These are phyloP conservation scores for Neonectria magnoliae DNA, from an alignment of 2,329 filamentous ascomycete genomes.

Conservation along the genomic window DNA sequence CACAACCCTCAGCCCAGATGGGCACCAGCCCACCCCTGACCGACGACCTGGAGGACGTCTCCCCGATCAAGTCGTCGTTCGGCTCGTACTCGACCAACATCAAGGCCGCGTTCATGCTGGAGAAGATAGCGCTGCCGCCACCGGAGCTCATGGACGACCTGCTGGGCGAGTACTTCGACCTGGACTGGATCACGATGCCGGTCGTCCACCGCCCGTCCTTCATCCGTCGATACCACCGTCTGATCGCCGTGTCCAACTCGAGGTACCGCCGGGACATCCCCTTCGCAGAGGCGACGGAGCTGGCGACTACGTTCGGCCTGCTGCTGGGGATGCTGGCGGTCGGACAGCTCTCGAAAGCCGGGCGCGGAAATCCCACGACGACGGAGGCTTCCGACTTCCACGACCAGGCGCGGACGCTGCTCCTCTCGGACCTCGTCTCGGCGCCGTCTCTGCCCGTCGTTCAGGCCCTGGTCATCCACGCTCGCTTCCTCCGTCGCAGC, in stretches of 20 bases:
- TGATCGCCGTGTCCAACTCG: conserved; percentile 42
- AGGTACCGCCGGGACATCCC: conserved; percentile 42
- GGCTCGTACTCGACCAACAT: conserved; percentile 43
- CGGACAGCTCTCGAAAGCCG: conserved; percentile 35
- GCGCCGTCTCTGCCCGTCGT: conserved; percentile 36
- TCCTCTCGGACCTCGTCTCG: conserved; percentile 37
- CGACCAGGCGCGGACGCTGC: conserved; percentile 35
- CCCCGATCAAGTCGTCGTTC: conserved; percentile 36
- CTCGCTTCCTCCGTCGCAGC: conserved; percentile 34
- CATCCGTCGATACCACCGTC: conserved; percentile 39
- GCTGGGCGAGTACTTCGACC: conserved; percentile 38
- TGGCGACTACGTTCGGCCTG: conserved; percentile 38
- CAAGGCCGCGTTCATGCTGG: conserved; percentile 41
- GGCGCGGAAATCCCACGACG: conserved; percentile 9
- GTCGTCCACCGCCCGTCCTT: conserved; percentile 39
- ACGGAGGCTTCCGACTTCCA: conserved; percentile 36
- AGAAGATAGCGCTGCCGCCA: conserved; percentile 40
- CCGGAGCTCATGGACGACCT: conserved; percentile 42
- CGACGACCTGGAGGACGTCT: conserved; percentile 40
- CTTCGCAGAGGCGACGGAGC: conserved; percentile 39
- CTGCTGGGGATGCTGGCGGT: conserved; percentile 41
- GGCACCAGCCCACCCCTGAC: conserved; percentile 41
- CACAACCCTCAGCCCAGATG: conserved; percentile 32
- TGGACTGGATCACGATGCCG: conserved; percentile 41
- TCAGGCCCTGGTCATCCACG: conserved; percentile 40